Percentiles rank a stretch among this genome's conserved stretches.
Conservation (phyloP, 257 asterid species). For the Gynochthodes officinalis region DNA sequence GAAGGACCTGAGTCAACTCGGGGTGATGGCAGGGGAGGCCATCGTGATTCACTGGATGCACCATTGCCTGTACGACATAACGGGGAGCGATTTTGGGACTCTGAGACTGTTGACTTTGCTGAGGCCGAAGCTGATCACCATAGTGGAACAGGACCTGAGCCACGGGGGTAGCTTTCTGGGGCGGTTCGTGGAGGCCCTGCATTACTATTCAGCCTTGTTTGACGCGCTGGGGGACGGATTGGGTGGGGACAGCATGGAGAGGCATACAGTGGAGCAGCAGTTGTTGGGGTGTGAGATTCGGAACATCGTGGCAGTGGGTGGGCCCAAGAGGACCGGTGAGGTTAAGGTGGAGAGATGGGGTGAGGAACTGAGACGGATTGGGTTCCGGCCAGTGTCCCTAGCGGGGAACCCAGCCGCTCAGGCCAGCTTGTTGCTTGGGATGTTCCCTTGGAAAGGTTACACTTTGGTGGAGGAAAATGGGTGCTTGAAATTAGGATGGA, state of each 20-base stretch:
- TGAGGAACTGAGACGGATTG: slow-evolving; percentile 51
- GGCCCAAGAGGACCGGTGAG: slow-evolving; percentile 80
- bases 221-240: slow-evolving; percentile 83
- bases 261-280: slow-evolving; percentile 92
- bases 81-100: slow-evolving; percentile 68
- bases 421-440: slow-evolving; percentile 73
- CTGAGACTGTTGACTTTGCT: slow-evolving; percentile 41
- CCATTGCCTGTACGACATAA: slow-evolving; percentile 77
- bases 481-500: slow-evolving; percentile 85
- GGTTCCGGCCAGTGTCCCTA: slow-evolving; percentile 66
- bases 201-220: slow-evolving; percentile 77
- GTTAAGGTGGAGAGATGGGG: slow-evolving; percentile 80
- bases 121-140: slow-evolving; percentile 69
- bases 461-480: slow-evolving; percentile 87
- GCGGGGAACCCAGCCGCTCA: slow-evolving; percentile 84
- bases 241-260: slow-evolving; percentile 63
- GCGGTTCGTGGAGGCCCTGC: slow-evolving; percentile 84
- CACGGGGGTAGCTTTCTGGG: slow-evolving; percentile 65
- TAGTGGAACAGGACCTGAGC: slow-evolving; percentile 75
- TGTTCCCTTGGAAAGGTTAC: slow-evolving; percentile 91
- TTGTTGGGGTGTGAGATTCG: slow-evolving; percentile 71
- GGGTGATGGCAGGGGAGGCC: slow-evolving; percentile 54
- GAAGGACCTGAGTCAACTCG: slow-evolving; percentile 39
- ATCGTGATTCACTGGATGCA: slow-evolving; percentile 86
- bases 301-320: slow-evolving; percentile 85